Evolutionary conservation across 352 stramenopile species (phyloP), one percentile per base, ranked within the genome.

Genomic region (Phytophthora fragariaefolia): DNA sequence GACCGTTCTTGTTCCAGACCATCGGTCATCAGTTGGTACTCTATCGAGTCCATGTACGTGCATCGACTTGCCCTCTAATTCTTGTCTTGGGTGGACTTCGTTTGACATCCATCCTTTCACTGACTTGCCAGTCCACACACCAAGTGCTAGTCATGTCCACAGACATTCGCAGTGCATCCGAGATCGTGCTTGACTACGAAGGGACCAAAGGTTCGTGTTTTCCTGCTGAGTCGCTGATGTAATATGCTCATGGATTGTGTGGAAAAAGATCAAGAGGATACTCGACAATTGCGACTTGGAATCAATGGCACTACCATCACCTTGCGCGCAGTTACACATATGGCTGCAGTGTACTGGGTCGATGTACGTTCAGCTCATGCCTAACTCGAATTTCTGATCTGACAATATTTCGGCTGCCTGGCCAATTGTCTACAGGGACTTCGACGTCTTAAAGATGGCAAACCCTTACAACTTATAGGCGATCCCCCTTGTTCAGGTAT

Each of bases 1-100:
- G 83, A 7, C 77, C 82, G 34, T 91, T 93, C 60, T 76, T 93
- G 24, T 93, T 93, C 64, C 84, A 93, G 73, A 93, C 82, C 3
- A 76, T 79, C 34, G 85, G 79, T 32, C 85, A 77, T 34, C 82
- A 90, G 62, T 68, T 93, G 42, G 69, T 90, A 45, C 76, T 93
- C 47, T 93, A 90, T 53, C 74, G 82, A 50, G 78, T 91, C 13
- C 79, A 90, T 60, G 84, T 92, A 49, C 36, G 81, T 81, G 34
- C 13, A 17, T 12, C 30, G 9, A 9, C 30, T 38, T 6, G 7
- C 12, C 7, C 28, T 12, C 28, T 34, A 6, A 6, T 34, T 12
- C 2, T 9, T 43, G 6, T 4, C 12, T 43, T 43, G 6, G 6
- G 12, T n/a, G 28, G 18, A 6, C 12, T 47, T 22, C n/a, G n/a